Base-by-base conservation (phyloP, 805 yeast species). In the Pichia californica region DNA sequence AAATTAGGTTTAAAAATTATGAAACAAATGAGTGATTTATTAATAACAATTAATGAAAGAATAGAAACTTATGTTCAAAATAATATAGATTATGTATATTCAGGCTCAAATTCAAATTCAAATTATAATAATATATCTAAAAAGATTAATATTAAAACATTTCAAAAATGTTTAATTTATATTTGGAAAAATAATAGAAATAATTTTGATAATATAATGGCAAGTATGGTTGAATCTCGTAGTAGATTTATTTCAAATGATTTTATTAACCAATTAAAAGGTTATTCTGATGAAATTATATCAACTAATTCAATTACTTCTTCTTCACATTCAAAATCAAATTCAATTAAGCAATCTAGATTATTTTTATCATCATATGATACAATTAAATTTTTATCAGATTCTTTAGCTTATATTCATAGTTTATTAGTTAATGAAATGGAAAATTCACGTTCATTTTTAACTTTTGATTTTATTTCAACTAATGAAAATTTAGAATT, bases 401-500 rank as follows among this genome's bases (percentile, higher is more conserved):
- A 88, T 58, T 71, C 93, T 27, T 66, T 93, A 31, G 98, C 98
- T 0, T 85, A 84, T 67, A 73, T 88, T 2, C 97, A 93, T 58
- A 77, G 89, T 2, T 73, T 86, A 5, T 80, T 88, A 26, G 95
- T 88, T 4, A 86, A 87, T 62, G 99, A 93, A 61, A 73, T 79
- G 32, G 99, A 93, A 56, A 70, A 82, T 26, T 71, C 91, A 5
- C 71, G 71, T 8, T 71, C 79, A 16, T 63, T 91, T 40, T 80
- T 91, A 43, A 71, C 72, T 36, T 56, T 62, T 33, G 64, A 61
- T 27, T 62, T 55, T 39, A 23, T 33, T 6, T 38, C 45, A 7
- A 26, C 15, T 10, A 18, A 43, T 4, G 45, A 52, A 10, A 50
- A 54, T 20, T 41, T 51, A 10, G 57, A 54, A 29, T 43, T 55